Percentiles rank a stretch among this genome's conserved stretches.
Conservation (phyloP, 805 yeast genomes). For the Wickerhamiella allomyrinae region DNA sequence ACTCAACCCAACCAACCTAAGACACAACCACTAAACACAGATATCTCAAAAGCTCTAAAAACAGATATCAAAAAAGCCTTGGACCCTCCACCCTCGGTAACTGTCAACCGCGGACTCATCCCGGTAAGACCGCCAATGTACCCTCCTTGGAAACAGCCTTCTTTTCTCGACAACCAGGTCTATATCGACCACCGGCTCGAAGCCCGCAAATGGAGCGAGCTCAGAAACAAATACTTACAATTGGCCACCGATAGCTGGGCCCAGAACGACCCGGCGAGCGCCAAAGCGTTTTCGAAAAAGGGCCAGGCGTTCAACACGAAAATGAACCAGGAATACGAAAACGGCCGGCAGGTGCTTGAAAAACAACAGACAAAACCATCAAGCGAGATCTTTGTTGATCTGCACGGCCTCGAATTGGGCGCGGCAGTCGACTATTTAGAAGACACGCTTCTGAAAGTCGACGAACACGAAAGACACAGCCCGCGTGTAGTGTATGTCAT, state of each 20-base stretch:
- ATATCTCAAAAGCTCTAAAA: too few relatives aligned
- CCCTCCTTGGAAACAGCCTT: conserved; percentile 21
- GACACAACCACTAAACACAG: too few relatives aligned
- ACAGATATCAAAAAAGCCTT: too few relatives aligned
- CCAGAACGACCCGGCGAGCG: conserved; percentile 21
- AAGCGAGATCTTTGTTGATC: conserved; percentile 21
- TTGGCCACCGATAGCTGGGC: conserved; percentile 24
- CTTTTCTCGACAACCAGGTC: conserved; percentile 14
- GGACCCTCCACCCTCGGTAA: neutral
- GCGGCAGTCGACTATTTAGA: conserved; percentile 23
- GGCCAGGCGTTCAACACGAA: conserved; percentile 22
- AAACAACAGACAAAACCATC: conserved; percentile 16
- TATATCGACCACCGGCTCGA: conserved; percentile 19
- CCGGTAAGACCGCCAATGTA: conserved; percentile 9
- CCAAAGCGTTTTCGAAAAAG: conserved; percentile 20
- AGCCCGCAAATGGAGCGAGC: conserved; percentile 20
- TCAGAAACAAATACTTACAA: conserved; percentile 24
- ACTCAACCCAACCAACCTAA: too few relatives aligned
- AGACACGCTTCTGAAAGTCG: conserved; percentile 15
- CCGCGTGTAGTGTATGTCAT: conserved; percentile 22
- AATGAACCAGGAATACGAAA: conserved; percentile 18
- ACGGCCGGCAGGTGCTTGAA: conserved; percentile 20
- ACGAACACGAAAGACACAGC: conserved; percentile 12
- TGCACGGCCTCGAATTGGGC: conserved; percentile 26
- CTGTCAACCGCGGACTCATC: conserved; percentile 1